phyloP scores from a whole-genome alignment of 2,329 filamentous ascomycete species.

The Clarireedia sp. region DNA sequence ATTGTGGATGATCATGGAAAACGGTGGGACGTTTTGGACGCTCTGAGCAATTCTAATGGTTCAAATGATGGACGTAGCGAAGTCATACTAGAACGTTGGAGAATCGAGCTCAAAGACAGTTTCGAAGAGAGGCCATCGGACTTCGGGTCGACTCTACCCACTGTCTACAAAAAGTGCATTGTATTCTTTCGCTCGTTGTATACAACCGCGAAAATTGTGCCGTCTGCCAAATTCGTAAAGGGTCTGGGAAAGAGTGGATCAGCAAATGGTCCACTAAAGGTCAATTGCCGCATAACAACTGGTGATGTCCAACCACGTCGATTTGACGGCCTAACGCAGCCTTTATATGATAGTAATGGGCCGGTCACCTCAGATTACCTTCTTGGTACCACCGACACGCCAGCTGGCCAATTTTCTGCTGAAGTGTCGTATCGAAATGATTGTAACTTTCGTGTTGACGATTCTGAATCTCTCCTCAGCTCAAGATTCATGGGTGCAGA shows the following conservation, averaged over 20 bases:
- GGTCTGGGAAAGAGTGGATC: conserved; percentile 62
- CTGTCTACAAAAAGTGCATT: conserved; percentile 95
- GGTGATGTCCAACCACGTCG: conserved; percentile 44
- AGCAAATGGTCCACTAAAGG: conserved; percentile 54
- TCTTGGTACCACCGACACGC: conserved; percentile 79
- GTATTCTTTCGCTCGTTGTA: conserved; percentile 88
- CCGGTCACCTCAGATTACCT: conserved; percentile 67
- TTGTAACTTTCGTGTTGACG: conserved; percentile 84
- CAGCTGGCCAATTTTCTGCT: conserved; percentile 74
- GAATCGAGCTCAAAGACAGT: conserved; percentile 65
- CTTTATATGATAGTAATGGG: conserved; percentile 55
- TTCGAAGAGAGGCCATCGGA: conserved; percentile 42
- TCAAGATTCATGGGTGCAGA: conserved; percentile 90
- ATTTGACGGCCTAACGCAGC: conserved; percentile 62
- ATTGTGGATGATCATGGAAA: conserved; percentile 83
- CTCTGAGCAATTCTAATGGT: conserved; percentile 57
- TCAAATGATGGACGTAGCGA: conserved; percentile 38
- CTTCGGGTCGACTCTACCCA: conserved; percentile 62
- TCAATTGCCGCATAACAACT: conserved; percentile 72
- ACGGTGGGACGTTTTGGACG: conserved; percentile 84
- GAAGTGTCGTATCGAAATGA: conserved; percentile 79
- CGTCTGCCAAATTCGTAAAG: conserved; percentile 75
- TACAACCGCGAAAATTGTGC: conserved; percentile 71
- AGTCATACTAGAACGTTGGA: conserved; percentile 87
- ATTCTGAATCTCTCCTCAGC: conserved; percentile 82